Percentiles rank a stretch among this genome's conserved stretches.
Evolutionary conservation across 73 alveolate genomes (phyloP).

Genomic region (Paraurostyla sp.): DNA sequence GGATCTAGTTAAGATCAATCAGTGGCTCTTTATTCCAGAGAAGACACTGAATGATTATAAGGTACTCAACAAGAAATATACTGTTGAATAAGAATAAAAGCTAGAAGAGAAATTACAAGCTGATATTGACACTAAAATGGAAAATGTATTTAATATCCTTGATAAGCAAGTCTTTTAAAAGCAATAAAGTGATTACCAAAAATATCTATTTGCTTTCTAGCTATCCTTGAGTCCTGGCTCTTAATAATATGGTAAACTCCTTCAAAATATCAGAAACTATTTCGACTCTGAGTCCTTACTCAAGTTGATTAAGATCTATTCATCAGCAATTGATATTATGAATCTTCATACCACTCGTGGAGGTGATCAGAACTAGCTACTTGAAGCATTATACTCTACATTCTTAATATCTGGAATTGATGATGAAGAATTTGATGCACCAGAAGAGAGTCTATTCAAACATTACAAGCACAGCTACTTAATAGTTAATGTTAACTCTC

Average conservation of each 20-base stretch:
- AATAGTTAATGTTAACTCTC: conserved; percentile 40
- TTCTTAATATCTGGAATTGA: not conserved
- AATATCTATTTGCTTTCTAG: not conserved
- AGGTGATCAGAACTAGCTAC: not conserved
- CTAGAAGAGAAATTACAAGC: not conserved
- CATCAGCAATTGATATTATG: conserved; percentile 17
- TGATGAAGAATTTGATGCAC: not conserved
- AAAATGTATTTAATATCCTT: not conserved
- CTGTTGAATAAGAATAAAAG: not conserved
- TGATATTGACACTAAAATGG: not conserved
- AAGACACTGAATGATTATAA: not conserved
- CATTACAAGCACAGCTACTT: conserved; percentile 28
- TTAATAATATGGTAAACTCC: not conserved
- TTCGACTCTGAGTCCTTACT: not conserved
- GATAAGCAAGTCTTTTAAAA: not conserved
- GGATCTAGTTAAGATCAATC: not conserved
- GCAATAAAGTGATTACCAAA: not conserved
- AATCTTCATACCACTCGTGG: not conserved
- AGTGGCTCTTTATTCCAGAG: not conserved
- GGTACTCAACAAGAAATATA: not conserved
- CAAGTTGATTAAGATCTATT: not conserved
- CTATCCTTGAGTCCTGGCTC: not conserved
- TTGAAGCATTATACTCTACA: conserved; percentile 26
- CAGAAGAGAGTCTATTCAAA: conserved; percentile 17
- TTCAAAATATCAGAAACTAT: not conserved